Evolutionary conservation across 2,329 filamentous ascomycete genomes (phyloP).

Genomic region (Fusarium hostae): DNA sequence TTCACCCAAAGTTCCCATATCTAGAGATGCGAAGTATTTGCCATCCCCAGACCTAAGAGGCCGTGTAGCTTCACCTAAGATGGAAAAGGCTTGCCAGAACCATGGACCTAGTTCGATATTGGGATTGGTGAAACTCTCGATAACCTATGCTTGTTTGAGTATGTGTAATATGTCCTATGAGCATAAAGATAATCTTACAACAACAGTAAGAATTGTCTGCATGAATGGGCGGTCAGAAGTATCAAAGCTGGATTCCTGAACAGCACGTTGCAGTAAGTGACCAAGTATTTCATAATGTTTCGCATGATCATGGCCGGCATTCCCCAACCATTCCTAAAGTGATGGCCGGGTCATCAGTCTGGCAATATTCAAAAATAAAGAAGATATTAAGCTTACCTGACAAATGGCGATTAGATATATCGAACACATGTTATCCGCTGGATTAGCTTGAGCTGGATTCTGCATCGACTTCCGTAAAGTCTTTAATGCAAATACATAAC

Average conservation of each 20-base stretch:
- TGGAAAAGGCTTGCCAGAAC: slow-evolving; percentile 3
- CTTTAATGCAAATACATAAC: background rate
- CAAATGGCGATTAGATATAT: slow-evolving; percentile 6
- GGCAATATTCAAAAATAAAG: too few species aligned
- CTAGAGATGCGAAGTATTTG: background rate
- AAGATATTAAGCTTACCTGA: background rate
- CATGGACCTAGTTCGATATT: background rate
- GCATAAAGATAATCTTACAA: background rate
- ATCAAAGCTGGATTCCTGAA: background rate
- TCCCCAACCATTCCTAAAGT: slow-evolving; percentile 5
- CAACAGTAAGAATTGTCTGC: background rate
- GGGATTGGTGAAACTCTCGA: background rate
- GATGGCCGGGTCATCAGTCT: too few species aligned
- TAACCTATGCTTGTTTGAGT: background rate
- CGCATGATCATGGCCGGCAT: background rate
- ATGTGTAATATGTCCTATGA: background rate
- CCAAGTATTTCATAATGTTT: background rate
- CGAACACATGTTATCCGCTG: slow-evolving; percentile 2
- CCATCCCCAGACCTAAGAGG: slow-evolving; percentile 5
- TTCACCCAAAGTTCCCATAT: background rate
- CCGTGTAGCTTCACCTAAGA: background rate
- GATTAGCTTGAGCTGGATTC: background rate
- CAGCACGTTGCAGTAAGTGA: background rate
- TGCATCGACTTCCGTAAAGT: background rate
- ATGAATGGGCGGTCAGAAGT: background rate